Conservation (phyloP, 768 basidiomycete species). For the Rubroboletus pulcherrimus region DNA sequence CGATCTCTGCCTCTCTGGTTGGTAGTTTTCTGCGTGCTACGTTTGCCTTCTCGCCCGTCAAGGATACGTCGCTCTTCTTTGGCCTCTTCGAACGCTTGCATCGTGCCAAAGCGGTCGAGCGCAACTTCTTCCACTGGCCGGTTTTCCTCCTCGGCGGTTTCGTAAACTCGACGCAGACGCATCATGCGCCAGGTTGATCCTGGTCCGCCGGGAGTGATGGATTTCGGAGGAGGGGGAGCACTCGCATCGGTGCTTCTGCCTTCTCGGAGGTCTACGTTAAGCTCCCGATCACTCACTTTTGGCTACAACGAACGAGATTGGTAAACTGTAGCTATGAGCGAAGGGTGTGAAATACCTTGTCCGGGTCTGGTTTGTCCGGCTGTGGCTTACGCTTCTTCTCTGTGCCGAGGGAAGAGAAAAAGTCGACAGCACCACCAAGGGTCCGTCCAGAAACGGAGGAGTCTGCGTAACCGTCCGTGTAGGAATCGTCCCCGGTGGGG, state of each 20-base stretch:
- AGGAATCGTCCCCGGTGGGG: slow-evolving; percentile 41
- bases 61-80: slow-evolving; percentile 80
- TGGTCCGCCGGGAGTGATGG: slow-evolving; percentile 76
- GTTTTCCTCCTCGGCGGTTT: slow-evolving; percentile 84
- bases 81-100: slow-evolving; percentile 86
- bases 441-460: slow-evolving; percentile 42
- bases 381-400: slow-evolving; percentile 67
- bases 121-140: slow-evolving; percentile 72
- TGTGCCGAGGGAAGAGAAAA: slow-evolving; percentile 84
- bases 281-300: slow-evolving; percentile 56
- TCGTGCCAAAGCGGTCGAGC: slow-evolving; percentile 79
- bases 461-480: slow-evolving; percentile 68
- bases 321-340: slow-evolving; percentile 2
- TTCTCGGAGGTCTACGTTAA: slow-evolving; percentile 55
- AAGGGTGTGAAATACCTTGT: slow-evolving; percentile 48
- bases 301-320: slow-evolving; percentile 38
- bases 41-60: slow-evolving; percentile 71
- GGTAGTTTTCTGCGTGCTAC: slow-evolving; percentile 35
- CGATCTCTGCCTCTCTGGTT: slow-evolving; percentile 38
- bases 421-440: slow-evolving; percentile 65
- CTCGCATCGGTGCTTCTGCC: slow-evolving; percentile 40
- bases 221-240: slow-evolving; percentile 39
- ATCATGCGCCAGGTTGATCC: slow-evolving; percentile 98
- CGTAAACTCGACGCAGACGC: slow-evolving; percentile 86
- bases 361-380: slow-evolving; percentile 59